Base-by-base conservation (phyloP, 2,329 filamentous ascomycete species). In the Colletotrichum sp. region DNA sequence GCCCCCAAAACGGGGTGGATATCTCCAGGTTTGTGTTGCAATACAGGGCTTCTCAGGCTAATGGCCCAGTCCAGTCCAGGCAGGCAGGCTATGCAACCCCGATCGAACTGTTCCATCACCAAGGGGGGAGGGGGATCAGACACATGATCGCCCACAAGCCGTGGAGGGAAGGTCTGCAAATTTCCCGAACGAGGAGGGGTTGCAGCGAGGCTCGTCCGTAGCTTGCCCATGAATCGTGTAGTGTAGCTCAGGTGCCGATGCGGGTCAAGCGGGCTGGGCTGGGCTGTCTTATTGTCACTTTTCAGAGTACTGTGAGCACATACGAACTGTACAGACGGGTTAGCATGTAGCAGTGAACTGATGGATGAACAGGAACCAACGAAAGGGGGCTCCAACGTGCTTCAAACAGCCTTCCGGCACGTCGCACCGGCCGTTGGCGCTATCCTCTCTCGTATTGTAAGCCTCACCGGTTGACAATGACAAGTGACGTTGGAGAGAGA, bases 71-170 rank as follows among this genome's bases (percentile, higher is more conserved):
- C 32, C 25, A 59, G 30, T 44, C 32, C 25, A 44, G 52, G 52
- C 25, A 44, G 52, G 52, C 59, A 32, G 27, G 34, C 49, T 66
- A 71, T 71, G 69, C 52, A 75, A 27, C 25, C 36, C 52, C 69
- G 39, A 67, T 72, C 44, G 73, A 63, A 68, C 49, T 66, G 63
- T 76, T 68, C 64, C 72, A 57, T 64, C 69, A 63, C 30, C 73
- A 44, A 52, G 52, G 27, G 62, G 44, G 32, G 36, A 32, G 61
- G 61, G 34, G 57, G 59, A 27, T 65, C 52, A 76, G 65, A 74
- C 70, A 74, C 49, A 75, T 66, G 65, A 75, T 76, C 71, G 65
- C 57, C 74, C 55, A 57, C 63, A 72, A 76, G 69, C 69, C 64
- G 30, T 71, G 69, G 69, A 71, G 55, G 44, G 72, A 52, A 66